Evolutionary conservation across 352 stramenopile species (phyloP), one percentile per base, ranked within the genome.

Genomic region (Phytophthora podocarpi): DNA sequence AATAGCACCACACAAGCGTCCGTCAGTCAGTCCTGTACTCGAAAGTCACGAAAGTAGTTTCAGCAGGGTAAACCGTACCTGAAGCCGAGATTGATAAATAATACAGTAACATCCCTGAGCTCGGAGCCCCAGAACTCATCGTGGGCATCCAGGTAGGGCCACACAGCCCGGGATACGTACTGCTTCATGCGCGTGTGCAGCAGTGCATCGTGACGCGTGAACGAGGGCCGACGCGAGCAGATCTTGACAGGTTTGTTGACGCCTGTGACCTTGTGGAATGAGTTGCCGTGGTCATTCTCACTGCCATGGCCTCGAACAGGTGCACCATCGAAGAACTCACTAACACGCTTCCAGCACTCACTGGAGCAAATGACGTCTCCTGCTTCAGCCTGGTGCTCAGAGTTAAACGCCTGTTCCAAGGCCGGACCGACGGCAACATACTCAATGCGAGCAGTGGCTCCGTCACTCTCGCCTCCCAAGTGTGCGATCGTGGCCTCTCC

Each of bases 51-150:
- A 18, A 24, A 9, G 18, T n/a, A 5, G 4, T 36, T 35, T n/a
- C n/a, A 49, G n/a, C 18, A 27, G 7, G 11, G 4, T 11, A 30
- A 12, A 32, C 21, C 59, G 32, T 89, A 89, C 65, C 85, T 85
- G 57, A 98, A 96, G 41, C 94, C 94, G 3, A 98, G 74, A 54
- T 98, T 98, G 55, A 98, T 96, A 69, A 98, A 98, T 56, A 98
- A 71, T 28, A 97, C 89, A 1, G 87, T 97, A 20, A 98, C 89
- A 16, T 96, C 89, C 8, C 93, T 76, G 13, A 98, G 58, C 53
- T 98, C 93, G 2, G 90, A 97, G 16, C 86, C 91, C 93, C 93
- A 98, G 50, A 95, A 96, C 76, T 98, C 93, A 53, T 97, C 91
- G 35, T 97, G 88, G 0, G 86, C 84, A 31, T 97, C 84, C 36